Percentiles rank a stretch among this genome's conserved stretches.
phyloP scores from a whole-genome alignment of 371 early-diverging fungal species.

The Coemansia sp. region DNA sequence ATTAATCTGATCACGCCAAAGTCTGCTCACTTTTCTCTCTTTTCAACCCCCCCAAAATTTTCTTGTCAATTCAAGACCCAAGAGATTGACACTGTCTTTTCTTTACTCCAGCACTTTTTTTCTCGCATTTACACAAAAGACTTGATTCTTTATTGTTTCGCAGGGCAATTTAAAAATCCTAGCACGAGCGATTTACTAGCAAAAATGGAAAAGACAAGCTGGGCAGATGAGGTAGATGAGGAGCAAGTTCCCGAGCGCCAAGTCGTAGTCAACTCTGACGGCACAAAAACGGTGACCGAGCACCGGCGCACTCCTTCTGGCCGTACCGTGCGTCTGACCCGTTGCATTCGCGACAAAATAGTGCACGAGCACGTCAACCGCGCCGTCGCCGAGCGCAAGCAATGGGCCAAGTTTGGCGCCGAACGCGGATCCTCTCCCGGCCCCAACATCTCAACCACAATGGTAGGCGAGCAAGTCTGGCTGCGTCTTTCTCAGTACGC shows the following conservation, averaged over 20 bases:
- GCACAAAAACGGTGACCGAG: slow-evolving; percentile 79
- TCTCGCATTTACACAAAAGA: background rate
- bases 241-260: slow-evolving; percentile 38
- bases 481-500: slow-evolving; percentile 74
- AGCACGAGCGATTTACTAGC: background rate
- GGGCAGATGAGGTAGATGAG: slow-evolving; percentile 53
- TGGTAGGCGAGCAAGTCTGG: slow-evolving; percentile 82
- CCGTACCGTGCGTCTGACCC: slow-evolving; percentile 84
- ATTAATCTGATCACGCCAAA: background rate
- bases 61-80: background rate
- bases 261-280: slow-evolving; percentile 71
- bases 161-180: too few species aligned
- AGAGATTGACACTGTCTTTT: background rate
- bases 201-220: slow-evolving; percentile 37
- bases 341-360: slow-evolving; percentile 75
- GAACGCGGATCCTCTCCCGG: slow-evolving; percentile 73
- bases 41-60: background rate
- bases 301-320: slow-evolving; percentile 82
- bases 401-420: slow-evolving; percentile 81
- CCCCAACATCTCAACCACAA: slow-evolving; percentile 87
- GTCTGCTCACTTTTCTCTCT: background rate
- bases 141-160: background rate
- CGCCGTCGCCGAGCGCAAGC: slow-evolving; percentile 86
- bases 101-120: background rate
- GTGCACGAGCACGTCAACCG: slow-evolving; percentile 83